phyloP scores from a whole-genome alignment of 129 eudicot genomes.

The Logfia minima region DNA sequence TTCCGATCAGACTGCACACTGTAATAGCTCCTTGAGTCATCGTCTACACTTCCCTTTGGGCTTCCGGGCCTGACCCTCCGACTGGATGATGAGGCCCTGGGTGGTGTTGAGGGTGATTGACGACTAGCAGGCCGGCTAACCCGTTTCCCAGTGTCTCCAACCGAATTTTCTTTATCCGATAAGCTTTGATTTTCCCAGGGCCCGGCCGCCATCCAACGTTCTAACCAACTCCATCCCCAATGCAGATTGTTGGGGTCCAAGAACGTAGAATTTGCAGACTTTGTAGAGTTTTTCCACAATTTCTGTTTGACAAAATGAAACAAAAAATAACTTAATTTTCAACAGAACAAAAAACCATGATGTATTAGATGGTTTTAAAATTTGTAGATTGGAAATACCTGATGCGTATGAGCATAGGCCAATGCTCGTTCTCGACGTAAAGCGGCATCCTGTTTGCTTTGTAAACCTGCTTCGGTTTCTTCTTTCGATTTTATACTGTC shows the following conservation, averaged over 20 bases:
- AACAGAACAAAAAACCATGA: neutral
- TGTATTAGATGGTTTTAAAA: neutral
- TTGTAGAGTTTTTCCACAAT: slow-evolving; percentile 64
- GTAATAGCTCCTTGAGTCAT: slow-evolving; percentile 59
- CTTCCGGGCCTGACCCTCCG: slow-evolving; percentile 53
- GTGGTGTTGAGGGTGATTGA: slow-evolving; percentile 74
- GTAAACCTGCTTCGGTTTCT: slow-evolving; percentile 65
- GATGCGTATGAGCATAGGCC: slow-evolving; percentile 88
- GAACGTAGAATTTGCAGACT: slow-evolving; percentile 58
- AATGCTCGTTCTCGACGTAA: slow-evolving; percentile 85
- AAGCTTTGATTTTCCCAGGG: slow-evolving; percentile 71
- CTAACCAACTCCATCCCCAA: slow-evolving; percentile 99
- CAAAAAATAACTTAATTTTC: neutral
- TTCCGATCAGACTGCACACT: slow-evolving; percentile 66
- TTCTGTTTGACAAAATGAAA: slow-evolving; percentile 40
- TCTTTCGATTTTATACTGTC: slow-evolving; percentile 73
- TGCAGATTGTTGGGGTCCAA: slow-evolving; percentile 90
- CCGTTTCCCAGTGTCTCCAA: slow-evolving; percentile 43
- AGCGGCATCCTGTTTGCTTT: slow-evolving; percentile 76
- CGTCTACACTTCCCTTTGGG: slow-evolving; percentile 63
- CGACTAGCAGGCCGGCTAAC: slow-evolving; percentile 60
- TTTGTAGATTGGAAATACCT: slow-evolving; percentile 40
- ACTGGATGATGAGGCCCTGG: slow-evolving; percentile 37
- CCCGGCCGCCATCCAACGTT: slow-evolving; percentile 94
- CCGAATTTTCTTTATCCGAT: slow-evolving; percentile 43